Base-by-base conservation (phyloP, 768 basidiomycete genomes). In the Cystoderma amianthinum region DNA sequence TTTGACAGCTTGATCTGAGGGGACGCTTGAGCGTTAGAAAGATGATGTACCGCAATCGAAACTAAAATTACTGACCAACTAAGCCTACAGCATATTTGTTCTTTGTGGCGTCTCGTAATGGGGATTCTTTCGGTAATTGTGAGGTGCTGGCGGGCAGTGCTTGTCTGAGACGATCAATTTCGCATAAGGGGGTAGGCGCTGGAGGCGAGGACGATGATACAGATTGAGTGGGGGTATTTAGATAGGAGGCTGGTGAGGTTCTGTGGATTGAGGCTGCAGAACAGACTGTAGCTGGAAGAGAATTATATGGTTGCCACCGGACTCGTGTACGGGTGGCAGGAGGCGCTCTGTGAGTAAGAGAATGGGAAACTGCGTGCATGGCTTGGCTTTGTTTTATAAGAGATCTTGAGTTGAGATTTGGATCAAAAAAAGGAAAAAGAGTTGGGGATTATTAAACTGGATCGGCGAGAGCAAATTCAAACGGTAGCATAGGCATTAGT, bases 261-360 rank as follows among this genome's bases (percentile, higher is more conserved):
- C n/a, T n/a, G n/a, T n/a, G n/a, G n/a, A n/a, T 18, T 44, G 65
- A 56, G 38, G 59, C 59, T 38, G 57, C 51, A 18, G 66, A 63
- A 34, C 58, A 60, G 18, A 69, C 61, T 33, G 72, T 53, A 34
- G 62, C 62, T 41, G 62, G 55, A 41, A 70, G 59, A 39, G 77
- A 57, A 48, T 67, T 63, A 60, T 88, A 90, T 50, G 86, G 86
- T 64, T 88, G 87, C 85, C 86, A 89, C 52, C 87, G 81, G 51
- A 80, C 67, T 58, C 82, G 67, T 38, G 80, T 65, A 50, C 85
- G 78, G 44, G 83, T 68, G 1, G 78, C 73, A 46, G 80, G 76
- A 33, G 80, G 77, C 28, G 81, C 83, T 69, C 85, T 67, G 57
- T 85, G 83, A 67, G 85, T 74, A 42, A 85, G 63, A 7, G 78